Base-by-base conservation (phyloP, 1,139 yeast genomes). In the Saccharomyces pastorianus region DNA sequence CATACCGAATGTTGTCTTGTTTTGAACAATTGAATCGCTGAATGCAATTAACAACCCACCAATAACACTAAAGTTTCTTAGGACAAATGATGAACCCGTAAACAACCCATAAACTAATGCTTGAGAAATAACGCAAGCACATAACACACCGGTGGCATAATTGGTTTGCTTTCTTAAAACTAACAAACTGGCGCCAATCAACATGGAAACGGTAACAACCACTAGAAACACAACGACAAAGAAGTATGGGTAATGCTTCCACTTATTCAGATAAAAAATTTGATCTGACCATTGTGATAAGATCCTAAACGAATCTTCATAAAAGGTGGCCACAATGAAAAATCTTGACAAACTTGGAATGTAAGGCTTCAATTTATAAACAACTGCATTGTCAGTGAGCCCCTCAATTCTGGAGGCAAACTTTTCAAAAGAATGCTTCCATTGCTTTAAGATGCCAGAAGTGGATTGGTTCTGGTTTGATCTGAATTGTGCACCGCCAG, bases 41-140 rank as follows among this genome's bases (percentile, higher is more conserved):
- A 90, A 82, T 3, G 96, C 96, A 68, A 93, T 82, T 60, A 93
- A 76, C 59, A 93, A 78, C 2, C 99, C 99, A 47, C 99, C 99
- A 60, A 90, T 86, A 53, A 93, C 93, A 31, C 96, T 86, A 63
- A 91, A 77, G 70, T 90, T 91, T 74, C 97, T 81, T 68, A 88
- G 78, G 60, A 90, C 82, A 73, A 91, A 93, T 56, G 83, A 82
- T 50, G 86, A 79, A 64, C 93, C 96, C 62, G 85, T 82, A 61
- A 89, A 81, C 62, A 91, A 78, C 3, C 99, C 99, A 69, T 93
- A 93, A 56, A 88, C 88, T 25, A 93, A 61, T 11, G 97, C 98
- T 73, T 93, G 99, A 50, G 85, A 72, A 26, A 89, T 66, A 46
- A 93, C 91, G 61, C 91, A 95, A 2, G 79, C 75, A 48, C 87